Conservation (phyloP, 805 yeast genomes). For the Candida pseudofarinosa region DNA sequence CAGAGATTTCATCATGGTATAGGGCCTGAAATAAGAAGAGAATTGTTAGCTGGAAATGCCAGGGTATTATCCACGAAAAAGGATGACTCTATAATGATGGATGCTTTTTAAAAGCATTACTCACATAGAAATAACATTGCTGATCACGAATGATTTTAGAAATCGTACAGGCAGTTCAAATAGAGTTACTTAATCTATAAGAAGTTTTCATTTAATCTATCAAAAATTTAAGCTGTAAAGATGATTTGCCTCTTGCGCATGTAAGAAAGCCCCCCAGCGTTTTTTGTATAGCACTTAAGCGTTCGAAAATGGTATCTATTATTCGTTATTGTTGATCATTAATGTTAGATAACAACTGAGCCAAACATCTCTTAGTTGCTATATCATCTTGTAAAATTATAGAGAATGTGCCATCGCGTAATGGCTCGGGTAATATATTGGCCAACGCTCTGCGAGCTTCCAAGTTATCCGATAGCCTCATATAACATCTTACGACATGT, state of each 20-base stretch:
- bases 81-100: slow-evolving; percentile 35
- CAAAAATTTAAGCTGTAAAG: not conserved
- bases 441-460: slow-evolving; percentile 88
- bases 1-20: slow-evolving; percentile 85
- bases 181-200: not conserved
- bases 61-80: slow-evolving; percentile 39
- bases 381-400: slow-evolving; percentile 77
- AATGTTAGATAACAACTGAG: slow-evolving; percentile 72
- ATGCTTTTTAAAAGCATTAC: slow-evolving; percentile 35
- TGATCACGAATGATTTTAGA: no score
- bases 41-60: slow-evolving; percentile 79
- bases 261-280: no score
- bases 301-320: not conserved
- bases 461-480: slow-evolving; percentile 82
- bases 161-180: no score
- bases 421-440: slow-evolving; percentile 78
- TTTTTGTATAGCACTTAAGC: not conserved
- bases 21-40: slow-evolving; percentile 93
- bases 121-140: no score
- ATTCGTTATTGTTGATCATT: slow-evolving; percentile 20
- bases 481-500: slow-evolving; percentile 91
- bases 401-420: slow-evolving; percentile 83
- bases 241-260: not conserved
- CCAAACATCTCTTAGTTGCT: slow-evolving; percentile 81
- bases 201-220: not conserved